Conservation (phyloP, 164 flowering plant genomes). For the Annona squamosa region DNA sequence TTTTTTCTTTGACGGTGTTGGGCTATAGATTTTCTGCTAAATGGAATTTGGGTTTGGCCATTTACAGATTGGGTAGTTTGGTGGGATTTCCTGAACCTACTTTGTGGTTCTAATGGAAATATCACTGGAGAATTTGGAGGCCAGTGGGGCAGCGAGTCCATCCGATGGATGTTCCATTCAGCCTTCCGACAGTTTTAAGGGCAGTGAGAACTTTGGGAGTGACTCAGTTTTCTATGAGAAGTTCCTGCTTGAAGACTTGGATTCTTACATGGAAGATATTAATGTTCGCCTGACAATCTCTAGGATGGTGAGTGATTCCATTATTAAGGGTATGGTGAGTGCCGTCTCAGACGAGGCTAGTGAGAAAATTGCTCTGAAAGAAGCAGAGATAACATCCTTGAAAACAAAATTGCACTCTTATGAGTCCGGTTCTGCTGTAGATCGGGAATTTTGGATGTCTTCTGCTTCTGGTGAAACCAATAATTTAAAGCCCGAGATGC, state of each 20-base stretch:
- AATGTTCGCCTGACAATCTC: constrained; percentile 58
- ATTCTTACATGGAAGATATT: constrained; percentile 64
- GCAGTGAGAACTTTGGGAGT: constrained; percentile 29
- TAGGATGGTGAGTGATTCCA: constrained; percentile 77
- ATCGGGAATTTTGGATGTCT: neutral
- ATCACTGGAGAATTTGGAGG: constrained; percentile 11
- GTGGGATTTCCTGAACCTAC: neutral
- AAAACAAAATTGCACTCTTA: constrained; percentile 29
- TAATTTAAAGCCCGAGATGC: neutral
- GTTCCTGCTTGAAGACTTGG: constrained; percentile 51
- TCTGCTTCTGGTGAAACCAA: neutral
- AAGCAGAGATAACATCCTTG: constrained; percentile 42
- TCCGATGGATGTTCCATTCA: constrained; percentile 14
- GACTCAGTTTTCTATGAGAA: constrained; percentile 12
- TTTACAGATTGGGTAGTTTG: neutral
- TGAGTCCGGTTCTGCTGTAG: constrained; percentile 14
- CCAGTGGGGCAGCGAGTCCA: neutral
- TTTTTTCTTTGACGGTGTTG: neutral
- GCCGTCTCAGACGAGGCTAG: constrained; percentile 68
- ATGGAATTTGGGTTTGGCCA: neutral
- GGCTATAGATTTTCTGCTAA: neutral
- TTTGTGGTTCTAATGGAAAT: neutral
- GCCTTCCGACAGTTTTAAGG: constrained; percentile 15
- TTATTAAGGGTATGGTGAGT: constrained; percentile 68
- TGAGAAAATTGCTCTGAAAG: constrained; percentile 44